Evolutionary conservation across 768 basidiomycete genomes (phyloP).

Genomic region (Lactarius quietus): DNA sequence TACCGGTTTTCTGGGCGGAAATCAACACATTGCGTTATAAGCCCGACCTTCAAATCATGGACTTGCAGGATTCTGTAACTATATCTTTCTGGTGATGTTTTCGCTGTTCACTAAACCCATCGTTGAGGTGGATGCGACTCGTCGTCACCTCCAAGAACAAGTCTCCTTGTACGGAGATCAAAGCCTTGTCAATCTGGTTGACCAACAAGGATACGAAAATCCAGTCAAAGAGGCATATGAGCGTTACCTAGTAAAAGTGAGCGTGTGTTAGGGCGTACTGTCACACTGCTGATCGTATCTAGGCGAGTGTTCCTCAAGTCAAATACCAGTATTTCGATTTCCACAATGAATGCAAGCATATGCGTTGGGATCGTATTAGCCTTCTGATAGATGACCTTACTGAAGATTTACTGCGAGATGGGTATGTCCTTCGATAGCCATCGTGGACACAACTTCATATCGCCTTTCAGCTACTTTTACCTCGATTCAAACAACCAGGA

Average conservation of each 20-base stretch:
- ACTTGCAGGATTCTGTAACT: constrained; percentile 76
- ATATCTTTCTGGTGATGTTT: constrained; percentile 4
- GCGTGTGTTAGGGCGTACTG: neutral
- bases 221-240: constrained; percentile 97
- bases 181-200: constrained; percentile 85
- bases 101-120: constrained; percentile 17
- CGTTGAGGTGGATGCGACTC: constrained; percentile 62
- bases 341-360: constrained; percentile 89
- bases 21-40: constrained; percentile 94
- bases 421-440: constrained; percentile 42
- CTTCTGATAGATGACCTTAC: constrained; percentile 73
- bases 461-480: constrained; percentile 66
- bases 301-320: constrained; percentile 64
- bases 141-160: constrained; percentile 71
- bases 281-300: neutral
- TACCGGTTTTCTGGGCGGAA: constrained; percentile 96
- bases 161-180: constrained; percentile 72
- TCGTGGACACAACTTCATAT: neutral
- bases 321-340: constrained; percentile 97
- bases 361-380: constrained; percentile 93
- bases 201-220: constrained; percentile 88
- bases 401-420: constrained; percentile 63
- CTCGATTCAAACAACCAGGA: constrained; percentile 46
- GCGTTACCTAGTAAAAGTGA: constrained; percentile 60
- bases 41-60: constrained; percentile 96